Base-by-base conservation (phyloP, 2,329 filamentous ascomycete genomes). In the Stemphylium vesicarium region DNA sequence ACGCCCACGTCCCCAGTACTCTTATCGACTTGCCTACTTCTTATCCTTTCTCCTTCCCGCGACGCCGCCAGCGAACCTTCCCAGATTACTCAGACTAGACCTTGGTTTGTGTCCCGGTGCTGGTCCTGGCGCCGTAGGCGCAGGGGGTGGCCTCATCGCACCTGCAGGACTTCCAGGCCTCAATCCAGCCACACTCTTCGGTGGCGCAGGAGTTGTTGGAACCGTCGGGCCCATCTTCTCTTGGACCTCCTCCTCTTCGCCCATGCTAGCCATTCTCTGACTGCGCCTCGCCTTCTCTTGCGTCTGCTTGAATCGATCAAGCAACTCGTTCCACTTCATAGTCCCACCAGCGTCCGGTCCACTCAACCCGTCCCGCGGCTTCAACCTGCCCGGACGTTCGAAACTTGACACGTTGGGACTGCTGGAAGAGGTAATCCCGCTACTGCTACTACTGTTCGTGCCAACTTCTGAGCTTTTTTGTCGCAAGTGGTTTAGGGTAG, bases 231-330 rank as follows among this genome's bases (percentile, higher is more conserved):
- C 18, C 50, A 74, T 69, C 45, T 68, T 69, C 60, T 71, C 73
- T 49, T 69, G 60, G 9, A 68, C 58, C 7, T 71, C 66, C 33
- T 65, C 57, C 7, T 76, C 73, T 22, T 74, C 73, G 8, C 72
- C 74, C 48, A 74, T 70, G 57, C 79, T 74, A 0, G 76, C 74
- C 57, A 78, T 76, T 55, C 87, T 81, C 69, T 92, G 88, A 11
- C 85, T 81, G 48, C 92, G 84, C 50, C 92, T 85, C 5, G 93
- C 90, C 56, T 86, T 87, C 64, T 99, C 95, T 71, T 99, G 95
- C 1, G 96, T 94, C 47, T 84, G 86, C 63, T 91, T 90, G 78
- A 99, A 99, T 71, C 97, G 96, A 62, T 99, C 95, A 4, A 99
- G 83, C 32, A 99, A 82, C 66, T 99, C 95, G 2, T 85, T 86